These are phyloP conservation scores for Lentinula boryana DNA, from an alignment of 768 basidiomycete species.

Conservation along the genomic window DNA sequence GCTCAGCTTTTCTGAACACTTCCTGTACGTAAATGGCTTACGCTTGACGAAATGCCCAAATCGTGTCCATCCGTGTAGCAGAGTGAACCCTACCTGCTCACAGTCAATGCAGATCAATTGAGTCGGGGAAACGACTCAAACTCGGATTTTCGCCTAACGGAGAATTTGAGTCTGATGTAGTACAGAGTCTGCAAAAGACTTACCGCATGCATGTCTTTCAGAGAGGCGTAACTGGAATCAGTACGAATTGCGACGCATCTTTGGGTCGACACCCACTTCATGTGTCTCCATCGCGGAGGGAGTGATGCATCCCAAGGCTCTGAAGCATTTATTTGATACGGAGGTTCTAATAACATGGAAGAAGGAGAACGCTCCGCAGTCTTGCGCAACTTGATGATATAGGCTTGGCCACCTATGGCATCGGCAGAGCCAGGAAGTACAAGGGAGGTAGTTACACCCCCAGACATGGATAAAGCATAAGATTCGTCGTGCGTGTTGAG, in stretches of 20 bases:
- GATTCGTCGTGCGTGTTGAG: slow-evolving; percentile 75
- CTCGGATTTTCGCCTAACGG: slow-evolving; percentile 49
- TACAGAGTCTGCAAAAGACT: slow-evolving; percentile 6
- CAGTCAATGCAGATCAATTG: slow-evolving; percentile 10
- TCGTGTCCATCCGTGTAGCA: slow-evolving; percentile 61
- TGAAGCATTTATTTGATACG: slow-evolving; percentile 41
- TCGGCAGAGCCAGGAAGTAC: slow-evolving; percentile 70
- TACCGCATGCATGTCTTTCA: slow-evolving; percentile 44
- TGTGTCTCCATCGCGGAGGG: slow-evolving; percentile 60
- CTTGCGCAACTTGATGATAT: slow-evolving; percentile 72
- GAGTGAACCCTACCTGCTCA: slow-evolving; percentile 29
- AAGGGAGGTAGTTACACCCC: slow-evolving; percentile 75
- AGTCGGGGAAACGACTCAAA: slow-evolving; percentile 19
- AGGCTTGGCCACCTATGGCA: slow-evolving; percentile 71
- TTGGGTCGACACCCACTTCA: slow-evolving; percentile 45
- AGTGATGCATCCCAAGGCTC: slow-evolving; percentile 17
- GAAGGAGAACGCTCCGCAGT: slow-evolving; percentile 67
- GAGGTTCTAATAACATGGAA: slow-evolving; percentile 76
- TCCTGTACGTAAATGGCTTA: slow-evolving; percentile 22
- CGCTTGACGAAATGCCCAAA: slow-evolving; percentile 64
- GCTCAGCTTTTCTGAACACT: slow-evolving; percentile 15
- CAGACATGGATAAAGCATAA: slow-evolving; percentile 57
- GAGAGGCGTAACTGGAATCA: neutral
- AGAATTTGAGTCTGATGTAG: neutral
- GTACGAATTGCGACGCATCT: neutral